A percentile compares a stretch with the other conserved stretches of the same genome.
Conservation (phyloP, 192 early-diverging fungal genomes). For the Coemansia nantahalensis region DNA sequence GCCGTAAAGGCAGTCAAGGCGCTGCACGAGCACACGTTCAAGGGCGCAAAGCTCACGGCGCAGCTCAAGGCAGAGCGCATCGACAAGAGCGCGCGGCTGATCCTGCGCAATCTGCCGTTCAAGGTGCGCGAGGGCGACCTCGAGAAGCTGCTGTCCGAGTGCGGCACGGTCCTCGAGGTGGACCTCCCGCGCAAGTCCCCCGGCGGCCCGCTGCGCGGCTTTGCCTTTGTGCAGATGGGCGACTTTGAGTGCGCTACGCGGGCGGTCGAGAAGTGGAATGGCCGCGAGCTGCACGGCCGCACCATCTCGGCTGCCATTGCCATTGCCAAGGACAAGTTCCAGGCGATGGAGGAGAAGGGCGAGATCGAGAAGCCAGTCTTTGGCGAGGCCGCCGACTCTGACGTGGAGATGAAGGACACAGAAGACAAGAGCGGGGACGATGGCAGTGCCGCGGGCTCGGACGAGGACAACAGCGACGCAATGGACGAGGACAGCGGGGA, state of each 20-base stretch:
- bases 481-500: slow-evolving; percentile 41
- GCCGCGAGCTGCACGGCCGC: slow-evolving; percentile 64
- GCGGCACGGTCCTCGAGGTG: slow-evolving; percentile 69
- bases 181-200: slow-evolving; percentile 71
- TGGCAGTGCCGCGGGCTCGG: slow-evolving; percentile 21
- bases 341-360: slow-evolving; percentile 60
- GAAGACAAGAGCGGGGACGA: slow-evolving; percentile 40
- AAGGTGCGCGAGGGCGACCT: slow-evolving; percentile 65
- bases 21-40: slow-evolving; percentile 74
- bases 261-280: slow-evolving; percentile 73
- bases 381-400: slow-evolving; percentile 12
- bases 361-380: slow-evolving; percentile 50
- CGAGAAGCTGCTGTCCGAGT: slow-evolving; percentile 59
- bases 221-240: slow-evolving; percentile 88
- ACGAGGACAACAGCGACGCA: slow-evolving; percentile 17
- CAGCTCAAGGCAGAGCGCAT: slow-evolving; percentile 46
- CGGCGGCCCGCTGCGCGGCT: slow-evolving; percentile 77
- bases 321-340: slow-evolving; percentile 70
- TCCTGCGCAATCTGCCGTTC: slow-evolving; percentile 87
- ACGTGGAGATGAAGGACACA: slow-evolving; percentile 36
- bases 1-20: slow-evolving; percentile 56
- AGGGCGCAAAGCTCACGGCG: slow-evolving; percentile 60
- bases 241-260: slow-evolving; percentile 66
- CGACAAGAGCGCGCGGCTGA: slow-evolving; percentile 70
- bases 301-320: slow-evolving; percentile 83